Percentiles rank a stretch among this genome's conserved stretches.
Evolutionary conservation across 306 rosid species (phyloP).

Genomic region (Biancaea sappan): DNA sequence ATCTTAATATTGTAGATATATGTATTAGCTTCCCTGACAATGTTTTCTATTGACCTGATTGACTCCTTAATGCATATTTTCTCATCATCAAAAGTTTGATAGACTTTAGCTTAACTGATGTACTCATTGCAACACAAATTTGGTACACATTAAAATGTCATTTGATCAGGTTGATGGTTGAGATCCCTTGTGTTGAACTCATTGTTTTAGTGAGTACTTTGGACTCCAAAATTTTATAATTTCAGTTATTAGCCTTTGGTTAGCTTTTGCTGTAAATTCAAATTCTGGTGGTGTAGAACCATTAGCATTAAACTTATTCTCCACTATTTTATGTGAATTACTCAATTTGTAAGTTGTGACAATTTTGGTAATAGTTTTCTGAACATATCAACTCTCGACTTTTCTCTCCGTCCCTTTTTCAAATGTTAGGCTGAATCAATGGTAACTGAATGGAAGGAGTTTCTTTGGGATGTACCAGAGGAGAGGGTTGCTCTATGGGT

Average conservation of each 20-base stretch:
- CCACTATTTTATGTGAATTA: slow-evolving; percentile 17
- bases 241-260: slow-evolving; percentile 16
- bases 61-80: not conserved
- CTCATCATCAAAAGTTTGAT: not conserved
- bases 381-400: slow-evolving; percentile 18
- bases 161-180: slow-evolving; percentile 31
- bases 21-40: not conserved
- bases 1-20: not conserved
- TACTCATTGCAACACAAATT: slow-evolving; percentile 24
- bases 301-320: slow-evolving; percentile 8
- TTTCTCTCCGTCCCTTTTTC: slow-evolving; percentile 4
- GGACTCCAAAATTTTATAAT: not conserved
- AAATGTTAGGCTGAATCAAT: slow-evolving; percentile 87
- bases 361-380: slow-evolving; percentile 22
- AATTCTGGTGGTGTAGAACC: not conserved
- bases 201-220: slow-evolving; percentile 12
- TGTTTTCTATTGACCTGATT: not conserved
- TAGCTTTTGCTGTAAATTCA: slow-evolving; percentile 6
- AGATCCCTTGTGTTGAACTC: slow-evolving; percentile 26
- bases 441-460: slow-evolving; percentile 98
- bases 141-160: slow-evolving; percentile 15
- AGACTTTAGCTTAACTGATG: slow-evolving; percentile 17
- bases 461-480: slow-evolving; percentile 98
- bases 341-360: slow-evolving; percentile 3
- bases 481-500: slow-evolving; percentile 94